Conservation (phyloP, 2,329 filamentous ascomycete species). For the Fusarium ambrosium region DNA sequence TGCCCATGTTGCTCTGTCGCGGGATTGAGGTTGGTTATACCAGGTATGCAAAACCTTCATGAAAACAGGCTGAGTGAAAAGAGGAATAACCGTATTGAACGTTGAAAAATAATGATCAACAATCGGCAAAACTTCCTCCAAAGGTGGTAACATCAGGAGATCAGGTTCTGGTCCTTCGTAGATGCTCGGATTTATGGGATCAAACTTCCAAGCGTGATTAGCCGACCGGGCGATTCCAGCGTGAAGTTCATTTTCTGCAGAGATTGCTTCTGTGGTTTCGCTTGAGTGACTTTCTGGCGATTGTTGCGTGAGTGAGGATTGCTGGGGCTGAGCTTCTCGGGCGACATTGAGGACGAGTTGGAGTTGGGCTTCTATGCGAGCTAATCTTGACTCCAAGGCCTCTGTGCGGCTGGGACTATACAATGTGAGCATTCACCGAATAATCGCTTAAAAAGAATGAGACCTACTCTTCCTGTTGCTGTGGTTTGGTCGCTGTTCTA, state of each 20-base stretch:
- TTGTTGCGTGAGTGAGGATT: neutral
- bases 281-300: slow-evolving; percentile 28
- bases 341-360: slow-evolving; percentile 48
- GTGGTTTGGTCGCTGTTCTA: slow-evolving; percentile 16
- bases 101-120: slow-evolving; percentile 55
- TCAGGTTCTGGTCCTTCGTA: slow-evolving; percentile 35
- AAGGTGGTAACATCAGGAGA: slow-evolving; percentile 47
- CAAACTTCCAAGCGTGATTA: slow-evolving; percentile 33
- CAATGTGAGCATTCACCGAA: neutral
- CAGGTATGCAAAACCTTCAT: slow-evolving; percentile 53
- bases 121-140: slow-evolving; percentile 52
- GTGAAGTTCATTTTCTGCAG: neutral
- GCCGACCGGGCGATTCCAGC: neutral
- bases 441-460: neutral
- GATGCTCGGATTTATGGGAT: slow-evolving; percentile 38
- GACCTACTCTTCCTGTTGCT: slow-evolving; percentile 31
- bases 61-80: slow-evolving; percentile 55
- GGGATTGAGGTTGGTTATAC: slow-evolving; percentile 45
- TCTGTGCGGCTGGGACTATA: slow-evolving; percentile 7
- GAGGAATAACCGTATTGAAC: slow-evolving; percentile 54
- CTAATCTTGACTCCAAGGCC: slow-evolving; percentile 45
- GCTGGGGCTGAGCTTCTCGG: slow-evolving; percentile 21
- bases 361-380: slow-evolving; percentile 51
- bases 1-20: slow-evolving; percentile 51
- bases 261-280: neutral